Evolutionary conservation across 179 eudicot genomes (phyloP), one percentile per base, ranked within the genome.

Genomic region (Actinidia polygama): DNA sequence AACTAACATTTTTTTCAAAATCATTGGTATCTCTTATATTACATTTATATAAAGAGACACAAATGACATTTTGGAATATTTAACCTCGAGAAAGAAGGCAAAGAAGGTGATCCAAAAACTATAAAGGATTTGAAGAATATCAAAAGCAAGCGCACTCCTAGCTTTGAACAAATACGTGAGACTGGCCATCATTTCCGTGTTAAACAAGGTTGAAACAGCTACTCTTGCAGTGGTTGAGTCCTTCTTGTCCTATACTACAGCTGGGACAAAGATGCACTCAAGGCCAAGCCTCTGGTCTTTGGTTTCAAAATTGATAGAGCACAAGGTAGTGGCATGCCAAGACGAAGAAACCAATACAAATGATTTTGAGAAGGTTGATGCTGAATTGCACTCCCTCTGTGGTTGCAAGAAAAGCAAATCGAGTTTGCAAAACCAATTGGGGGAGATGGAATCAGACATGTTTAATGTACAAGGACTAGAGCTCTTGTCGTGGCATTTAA

Each of bases 21-120:
- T n/a, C n/a, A n/a, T n/a, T n/a, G n/a, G n/a, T n/a, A n/a, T n/a
- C n/a, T n/a, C n/a, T n/a, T n/a, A n/a, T n/a, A n/a, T n/a, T n/a
- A n/a, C n/a, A n/a, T n/a, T n/a, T n/a, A n/a, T n/a, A n/a, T n/a
- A n/a, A 67, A 66, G 61, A 77, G 87, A 71, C 36, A 72, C 36
- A 30, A 87, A 76, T 4, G 87, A 87, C 55, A 68, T 81, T 6
- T 73, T 12, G 21, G 73, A 75, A 15, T 21, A 36, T 71, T 10
- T 85, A 14, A 57, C 19, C 26, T 76, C 80, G 4, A 80, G 92
- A 71, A 86, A 85, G 72, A 74, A 53, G 58, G 78, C 61, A 18
- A 88, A 85, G 82, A 81, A 81, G 73, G 68, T 51, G 21, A 85
- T 84, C 78, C 85, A 84, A 46, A 88, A 82, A 6, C 73, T 72